Evolutionary conservation across 2,329 filamentous ascomycete genomes (phyloP).

Genomic region (Saccharata proteae): DNA sequence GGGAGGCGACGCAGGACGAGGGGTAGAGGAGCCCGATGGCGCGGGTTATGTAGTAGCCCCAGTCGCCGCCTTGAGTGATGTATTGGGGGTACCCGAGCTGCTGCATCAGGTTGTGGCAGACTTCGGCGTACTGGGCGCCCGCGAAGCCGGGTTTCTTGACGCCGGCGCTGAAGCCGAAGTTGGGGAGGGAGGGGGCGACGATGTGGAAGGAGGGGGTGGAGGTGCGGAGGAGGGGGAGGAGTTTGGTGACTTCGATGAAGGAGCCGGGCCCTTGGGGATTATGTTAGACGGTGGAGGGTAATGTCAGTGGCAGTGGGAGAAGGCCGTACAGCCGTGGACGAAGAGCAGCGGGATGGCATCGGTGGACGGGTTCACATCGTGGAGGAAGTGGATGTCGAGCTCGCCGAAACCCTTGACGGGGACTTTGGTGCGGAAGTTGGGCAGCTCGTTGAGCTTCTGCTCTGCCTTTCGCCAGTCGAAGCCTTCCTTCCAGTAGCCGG

Average conservation of each 20-base stretch:
- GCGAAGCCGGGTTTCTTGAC: constrained; percentile 45
- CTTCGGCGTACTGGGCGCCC: constrained; percentile 50
- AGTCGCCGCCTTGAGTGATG: constrained; percentile 49
- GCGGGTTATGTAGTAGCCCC: constrained; percentile 56
- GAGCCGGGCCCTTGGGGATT: constrained; percentile 52
- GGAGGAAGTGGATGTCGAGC: constrained; percentile 53
- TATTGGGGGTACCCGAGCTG: constrained; percentile 54
- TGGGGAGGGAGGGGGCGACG: constrained; percentile 43
- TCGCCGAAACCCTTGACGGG: constrained; percentile 46
- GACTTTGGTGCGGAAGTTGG: constrained; percentile 45
- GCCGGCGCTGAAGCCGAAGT: constrained; percentile 42
- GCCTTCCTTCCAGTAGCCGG: constrained; percentile 41
- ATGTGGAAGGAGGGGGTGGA: constrained; percentile 39
- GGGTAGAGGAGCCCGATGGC: constrained; percentile 49
- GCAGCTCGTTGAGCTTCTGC: constrained; percentile 45
- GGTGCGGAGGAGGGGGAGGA: constrained; percentile 38
- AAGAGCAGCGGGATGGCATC: constrained; percentile 54
- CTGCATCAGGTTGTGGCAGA: constrained; percentile 56
- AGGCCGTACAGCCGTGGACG: constrained; percentile 46
- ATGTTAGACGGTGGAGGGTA: neutral
- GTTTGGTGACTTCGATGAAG: constrained; percentile 53
- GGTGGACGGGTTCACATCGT: constrained; percentile 39
- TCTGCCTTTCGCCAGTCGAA: constrained; percentile 54
- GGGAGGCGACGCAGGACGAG: constrained; percentile 43
- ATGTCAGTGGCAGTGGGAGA: neutral